Percentiles rank a stretch among this genome's conserved stretches.
Evolutionary conservation across 345 rosid species (phyloP).

Genomic region (Pistacia integerrima): DNA sequence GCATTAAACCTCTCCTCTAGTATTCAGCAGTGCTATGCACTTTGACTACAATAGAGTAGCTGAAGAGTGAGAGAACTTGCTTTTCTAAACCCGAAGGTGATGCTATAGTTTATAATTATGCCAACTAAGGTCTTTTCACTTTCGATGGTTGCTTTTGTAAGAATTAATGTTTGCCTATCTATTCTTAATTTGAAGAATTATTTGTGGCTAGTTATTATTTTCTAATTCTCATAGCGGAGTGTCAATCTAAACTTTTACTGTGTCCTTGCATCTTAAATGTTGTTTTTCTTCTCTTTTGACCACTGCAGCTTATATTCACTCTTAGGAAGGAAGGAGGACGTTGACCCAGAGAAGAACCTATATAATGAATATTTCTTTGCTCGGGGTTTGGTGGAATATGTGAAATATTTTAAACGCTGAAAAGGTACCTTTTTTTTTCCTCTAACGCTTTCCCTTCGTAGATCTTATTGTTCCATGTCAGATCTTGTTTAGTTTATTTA

Average conservation of each 20-base stretch:
- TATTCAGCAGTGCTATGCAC: slow-evolving; percentile 83
- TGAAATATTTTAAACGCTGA: slow-evolving; percentile 87
- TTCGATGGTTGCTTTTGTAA: not conserved
- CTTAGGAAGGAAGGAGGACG: slow-evolving; percentile 52
- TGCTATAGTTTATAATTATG: slow-evolving; percentile 6
- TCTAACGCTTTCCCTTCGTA: not conserved
- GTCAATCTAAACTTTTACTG: slow-evolving; percentile 8
- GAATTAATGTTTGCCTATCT: not conserved
- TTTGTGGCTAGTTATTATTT: slow-evolving; percentile 5
- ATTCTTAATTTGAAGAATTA: not conserved
- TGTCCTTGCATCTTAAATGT: slow-evolving; percentile 11
- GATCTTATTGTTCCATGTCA: not conserved
- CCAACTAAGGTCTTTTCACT: slow-evolving; percentile 1
- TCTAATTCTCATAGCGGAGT: not conserved
- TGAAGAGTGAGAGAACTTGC: slow-evolving; percentile 94
- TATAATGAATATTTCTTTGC: slow-evolving; percentile 70
- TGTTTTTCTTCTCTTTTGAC: slow-evolving; percentile 13
- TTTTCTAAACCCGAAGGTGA: slow-evolving; percentile 90
- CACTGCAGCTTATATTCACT: slow-evolving; percentile 71
- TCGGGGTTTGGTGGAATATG: slow-evolving; percentile 92
- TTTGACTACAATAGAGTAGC: slow-evolving; percentile 86
- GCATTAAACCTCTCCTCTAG: slow-evolving; percentile 37
- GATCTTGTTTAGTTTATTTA: not conserved
- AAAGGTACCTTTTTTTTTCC: slow-evolving; percentile 50
- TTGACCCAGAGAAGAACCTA: slow-evolving; percentile 60